A percentile compares a stretch with the other conserved stretches of the same genome.
Evolutionary conservation across 306 rosid genomes (phyloP).

Genomic region (Fagus crenata): DNA sequence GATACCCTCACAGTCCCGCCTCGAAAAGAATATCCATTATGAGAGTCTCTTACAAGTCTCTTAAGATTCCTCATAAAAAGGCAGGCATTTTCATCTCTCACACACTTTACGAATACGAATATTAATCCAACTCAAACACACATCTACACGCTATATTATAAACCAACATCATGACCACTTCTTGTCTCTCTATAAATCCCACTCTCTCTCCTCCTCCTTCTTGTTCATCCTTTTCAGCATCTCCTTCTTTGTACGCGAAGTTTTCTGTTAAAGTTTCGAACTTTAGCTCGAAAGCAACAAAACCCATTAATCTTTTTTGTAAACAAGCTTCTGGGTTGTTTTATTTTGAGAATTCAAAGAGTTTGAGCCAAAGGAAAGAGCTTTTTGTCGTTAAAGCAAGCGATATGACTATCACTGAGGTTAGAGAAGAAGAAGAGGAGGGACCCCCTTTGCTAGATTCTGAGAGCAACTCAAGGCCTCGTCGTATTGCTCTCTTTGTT

Average conservation of each 20-base stretch:
- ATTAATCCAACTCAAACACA: constrained; percentile 1
- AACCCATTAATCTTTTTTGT: constrained; percentile 45
- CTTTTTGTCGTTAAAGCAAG: constrained; percentile 38
- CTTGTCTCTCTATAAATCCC: constrained; percentile 67
- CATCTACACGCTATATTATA: not conserved
- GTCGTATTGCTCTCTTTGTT: constrained; percentile 92
- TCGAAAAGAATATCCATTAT: constrained; percentile 51
- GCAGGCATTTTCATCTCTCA: not conserved
- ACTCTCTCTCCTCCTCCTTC: constrained; percentile 55
- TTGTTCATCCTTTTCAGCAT: not conserved
- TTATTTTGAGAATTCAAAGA: constrained; percentile 22
- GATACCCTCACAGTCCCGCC: constrained; percentile 36
- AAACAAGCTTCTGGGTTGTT: constrained; percentile 21
- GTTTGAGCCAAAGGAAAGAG: constrained; percentile 26
- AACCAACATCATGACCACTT: constrained; percentile 43
- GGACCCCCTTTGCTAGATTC: constrained; percentile 66
- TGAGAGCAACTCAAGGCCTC: constrained; percentile 66
- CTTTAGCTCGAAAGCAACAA: constrained; percentile 31
- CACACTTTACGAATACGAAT: not conserved
- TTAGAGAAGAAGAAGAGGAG: constrained; percentile 59
- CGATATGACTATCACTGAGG: constrained; percentile 69
- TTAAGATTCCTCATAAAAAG: constrained; percentile 30
- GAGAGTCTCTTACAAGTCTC: constrained; percentile 6
- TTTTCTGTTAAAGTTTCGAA: constrained; percentile 27
- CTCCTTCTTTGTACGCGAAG: constrained; percentile 12